These are phyloP conservation scores for Hemileccinum rubropunctum DNA, from an alignment of 768 basidiomycete species.

Conservation along the genomic window DNA sequence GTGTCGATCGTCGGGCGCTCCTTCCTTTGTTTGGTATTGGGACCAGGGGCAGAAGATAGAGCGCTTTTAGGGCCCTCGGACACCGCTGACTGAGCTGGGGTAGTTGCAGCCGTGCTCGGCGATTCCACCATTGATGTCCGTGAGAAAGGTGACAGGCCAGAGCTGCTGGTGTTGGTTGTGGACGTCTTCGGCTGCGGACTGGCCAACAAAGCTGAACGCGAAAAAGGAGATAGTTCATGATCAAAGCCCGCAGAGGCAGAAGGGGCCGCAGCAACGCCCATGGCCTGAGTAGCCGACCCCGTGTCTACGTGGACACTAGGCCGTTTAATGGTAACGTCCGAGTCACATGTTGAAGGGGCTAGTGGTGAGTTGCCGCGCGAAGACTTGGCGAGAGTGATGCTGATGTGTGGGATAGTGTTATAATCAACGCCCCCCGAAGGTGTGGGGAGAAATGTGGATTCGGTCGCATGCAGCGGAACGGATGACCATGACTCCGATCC, in stretches of 20 bases:
- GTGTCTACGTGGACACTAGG: conserved; percentile 31
- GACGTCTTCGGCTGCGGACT: conserved; percentile 26
- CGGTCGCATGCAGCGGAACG: conserved; percentile 11
- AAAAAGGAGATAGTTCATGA: conserved; percentile 24
- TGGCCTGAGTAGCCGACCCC: conserved; percentile 22
- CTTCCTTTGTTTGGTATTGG: conserved; percentile 23
- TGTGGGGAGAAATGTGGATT: conserved; percentile 14
- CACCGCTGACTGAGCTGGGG: conserved; percentile 23
- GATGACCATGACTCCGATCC: conserved; percentile 17
- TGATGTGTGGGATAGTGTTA: conserved; percentile 28
- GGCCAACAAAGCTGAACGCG: conserved; percentile 16
- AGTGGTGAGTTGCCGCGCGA: conserved; percentile 29
- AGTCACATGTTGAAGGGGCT: conserved; percentile 24
- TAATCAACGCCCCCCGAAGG: conserved; percentile 10
- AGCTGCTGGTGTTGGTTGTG: conserved; percentile 24
- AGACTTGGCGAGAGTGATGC: conserved; percentile 29
- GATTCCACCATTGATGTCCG: conserved; percentile 24
- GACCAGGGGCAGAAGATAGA: conserved; percentile 12
- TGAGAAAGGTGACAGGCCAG: conserved; percentile 29
- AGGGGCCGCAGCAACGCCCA: conserved; percentile 10
- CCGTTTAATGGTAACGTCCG: conserved; percentile 24
- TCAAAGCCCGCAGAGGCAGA: conserved; percentile 12
- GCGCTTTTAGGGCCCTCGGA: conserved; percentile 16
- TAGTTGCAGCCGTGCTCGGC: conserved; percentile 26
- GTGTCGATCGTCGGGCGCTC: conserved; percentile 33